phyloP scores from a whole-genome alignment of 2,329 filamentous ascomycete species.

The Aspergillus udagawae region DNA sequence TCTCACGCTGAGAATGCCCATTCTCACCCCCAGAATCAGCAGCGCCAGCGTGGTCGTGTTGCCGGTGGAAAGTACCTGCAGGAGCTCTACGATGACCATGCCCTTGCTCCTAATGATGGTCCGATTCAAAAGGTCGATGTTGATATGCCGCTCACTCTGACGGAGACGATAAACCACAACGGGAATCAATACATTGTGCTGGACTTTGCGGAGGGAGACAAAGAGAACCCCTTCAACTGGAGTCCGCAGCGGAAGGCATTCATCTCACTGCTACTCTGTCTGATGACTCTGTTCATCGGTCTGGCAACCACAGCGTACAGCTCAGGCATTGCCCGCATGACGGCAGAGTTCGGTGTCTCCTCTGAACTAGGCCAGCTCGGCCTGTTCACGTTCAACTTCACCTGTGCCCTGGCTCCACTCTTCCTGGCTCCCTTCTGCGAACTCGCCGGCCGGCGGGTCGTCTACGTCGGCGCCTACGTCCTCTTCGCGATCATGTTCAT shows the following conservation, averaged over 20 bases:
- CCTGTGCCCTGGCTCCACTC: slow-evolving; percentile 46
- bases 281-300: slow-evolving; percentile 54
- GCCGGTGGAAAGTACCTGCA: slow-evolving; percentile 27
- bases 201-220: slow-evolving; percentile 44
- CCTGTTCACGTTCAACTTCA: slow-evolving; percentile 49
- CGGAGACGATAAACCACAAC: slow-evolving; percentile 40
- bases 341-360: slow-evolving; percentile 41
- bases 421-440: slow-evolving; percentile 50
- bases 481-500: slow-evolving; percentile 48
- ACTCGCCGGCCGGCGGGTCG: slow-evolving; percentile 44
- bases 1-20: slow-evolving; percentile 23
- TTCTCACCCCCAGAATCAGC: slow-evolving; percentile 3
- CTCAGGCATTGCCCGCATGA: slow-evolving; percentile 47
- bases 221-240: slow-evolving; percentile 53
- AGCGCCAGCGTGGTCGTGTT: slow-evolving; percentile 15
- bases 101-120: slow-evolving; percentile 13
- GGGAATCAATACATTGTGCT: slow-evolving; percentile 46
- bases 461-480: slow-evolving; percentile 46
- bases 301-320: slow-evolving; percentile 53
- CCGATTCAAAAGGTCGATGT: slow-evolving; percentile 40
- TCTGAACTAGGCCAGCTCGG: slow-evolving; percentile 46
- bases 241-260: slow-evolving; percentile 41
- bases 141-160: slow-evolving; percentile 48
- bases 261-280: slow-evolving; percentile 46
- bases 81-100: slow-evolving; percentile 17